A percentile compares a stretch with the other conserved stretches of the same genome.
Evolutionary conservation across 164 flowering plant genomes (phyloP).

Genomic region (Piper betle): DNA sequence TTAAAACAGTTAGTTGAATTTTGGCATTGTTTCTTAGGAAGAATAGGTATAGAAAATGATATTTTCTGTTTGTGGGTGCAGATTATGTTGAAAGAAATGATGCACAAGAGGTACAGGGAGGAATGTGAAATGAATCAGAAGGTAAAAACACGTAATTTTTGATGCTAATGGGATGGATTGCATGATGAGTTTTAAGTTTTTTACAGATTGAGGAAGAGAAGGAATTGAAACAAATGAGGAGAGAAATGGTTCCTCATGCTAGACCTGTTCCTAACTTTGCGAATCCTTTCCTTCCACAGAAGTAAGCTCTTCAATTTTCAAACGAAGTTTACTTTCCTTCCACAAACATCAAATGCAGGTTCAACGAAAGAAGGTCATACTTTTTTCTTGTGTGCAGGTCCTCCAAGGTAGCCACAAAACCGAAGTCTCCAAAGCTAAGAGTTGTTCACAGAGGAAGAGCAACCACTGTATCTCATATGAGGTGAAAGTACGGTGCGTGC

Average conservation of each 20-base stretch:
- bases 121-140: slow-evolving; percentile 65
- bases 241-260: slow-evolving; percentile 91
- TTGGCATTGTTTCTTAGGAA: neutral
- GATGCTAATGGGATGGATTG: neutral
- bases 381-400: too few relatives aligned
- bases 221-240: slow-evolving; percentile 77
- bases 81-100: slow-evolving; percentile 75
- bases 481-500: too few relatives aligned
- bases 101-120: slow-evolving; percentile 84
- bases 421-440: too few relatives aligned
- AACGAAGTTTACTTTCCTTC: too few relatives aligned
- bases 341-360: too few relatives aligned
- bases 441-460: too few relatives aligned
- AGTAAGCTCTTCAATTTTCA: too few relatives aligned
- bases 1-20: too few relatives aligned
- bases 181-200: neutral
- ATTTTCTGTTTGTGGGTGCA: slow-evolving; percentile 10
- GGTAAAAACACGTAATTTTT: slow-evolving; percentile 29
- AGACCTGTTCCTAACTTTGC: slow-evolving; percentile 75
- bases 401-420: too few relatives aligned
- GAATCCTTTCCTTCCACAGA: slow-evolving; percentile 75
- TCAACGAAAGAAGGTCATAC: too few relatives aligned
- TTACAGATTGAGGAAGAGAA: slow-evolving; percentile 91
- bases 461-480: too few relatives aligned
- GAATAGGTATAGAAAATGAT: neutral